Base-by-base conservation (phyloP, 768 basidiomycete species). In the Suillus placidus region DNA sequence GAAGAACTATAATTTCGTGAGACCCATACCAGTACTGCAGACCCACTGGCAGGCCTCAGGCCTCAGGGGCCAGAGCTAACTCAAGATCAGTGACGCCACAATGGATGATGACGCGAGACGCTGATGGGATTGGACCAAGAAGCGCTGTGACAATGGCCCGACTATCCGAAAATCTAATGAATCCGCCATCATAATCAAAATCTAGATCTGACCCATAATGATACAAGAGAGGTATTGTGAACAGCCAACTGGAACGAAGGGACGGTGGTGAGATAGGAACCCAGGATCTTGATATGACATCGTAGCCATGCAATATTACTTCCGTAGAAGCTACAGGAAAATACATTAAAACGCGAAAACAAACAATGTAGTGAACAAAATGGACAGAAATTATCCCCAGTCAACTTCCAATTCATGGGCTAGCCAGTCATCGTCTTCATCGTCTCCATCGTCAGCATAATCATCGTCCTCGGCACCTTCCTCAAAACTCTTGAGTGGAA, bases 401-500 rank as follows among this genome's bases (percentile, higher is more conserved):
- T 92, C 91, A 73, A 89, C 89, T 72, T 87, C 90, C 69, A 93
- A 80, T 72, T 90, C 92, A 45, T 88, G 83, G n/a, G 91, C 87
- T n/a, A 93, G 79, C 73, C 92, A 92, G 73, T 93, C 91, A 49
- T 92, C 91, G 5, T 91, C 90, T 2, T 85, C 83, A 1, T 87
- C 87, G 0, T 83, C 84, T 14, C 80, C 84, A 0, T 80, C 83
- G 0, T 82, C 84, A 2, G 83, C 83, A 0, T 82, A 84, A 5
- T 85, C 86, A 0, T 82, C 85, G 0, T 81, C 76, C 0, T 77
- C 79, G 10, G 71, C 78, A 3, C 75, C 78, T 20, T 75, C 79
- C 23, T 78, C 78, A 54, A 65, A 60, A 4, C 72, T 69, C 63
- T 71, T 73, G 49, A 71, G 65, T 62, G 66, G 57, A 64, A 66